Conservation (phyloP, 176 grass and related monocot genomes). For the Bonia amplexicaulis region DNA sequence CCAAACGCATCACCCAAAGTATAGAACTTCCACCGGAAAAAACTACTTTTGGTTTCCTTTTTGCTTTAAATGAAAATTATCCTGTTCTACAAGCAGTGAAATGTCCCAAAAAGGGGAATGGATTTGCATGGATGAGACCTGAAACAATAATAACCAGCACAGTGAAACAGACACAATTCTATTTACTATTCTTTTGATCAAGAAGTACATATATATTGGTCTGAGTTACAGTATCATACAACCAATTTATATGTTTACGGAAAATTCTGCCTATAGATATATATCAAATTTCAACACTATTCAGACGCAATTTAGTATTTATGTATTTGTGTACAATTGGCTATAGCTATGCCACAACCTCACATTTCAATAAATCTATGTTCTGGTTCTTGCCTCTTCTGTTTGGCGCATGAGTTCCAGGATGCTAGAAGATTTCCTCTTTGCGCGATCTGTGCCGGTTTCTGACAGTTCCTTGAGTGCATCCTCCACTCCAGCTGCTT, state of each 20-base stretch:
- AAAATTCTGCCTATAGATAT: constrained; percentile 13
- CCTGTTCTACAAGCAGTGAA: neutral
- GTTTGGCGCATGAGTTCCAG: constrained; percentile 62
- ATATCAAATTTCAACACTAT: neutral
- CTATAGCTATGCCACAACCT: constrained; percentile 30
- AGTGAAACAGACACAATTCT: constrained; percentile 18
- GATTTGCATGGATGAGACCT: constrained; percentile 29
- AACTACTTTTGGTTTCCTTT: constrained; percentile 9
- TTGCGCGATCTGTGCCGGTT: constrained; percentile 77
- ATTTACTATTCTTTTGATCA: constrained; percentile 27
- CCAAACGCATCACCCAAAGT: constrained; percentile 14
- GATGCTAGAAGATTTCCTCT: constrained; percentile 80
- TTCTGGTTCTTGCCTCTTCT: constrained; percentile 27
- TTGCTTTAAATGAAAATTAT: neutral
- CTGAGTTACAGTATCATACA: constrained; percentile 35
- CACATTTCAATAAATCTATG: neutral
- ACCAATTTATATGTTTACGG: constrained; percentile 33
- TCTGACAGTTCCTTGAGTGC: constrained; percentile 75
- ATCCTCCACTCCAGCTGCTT: constrained; percentile 57
- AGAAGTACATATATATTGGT: constrained; percentile 14
- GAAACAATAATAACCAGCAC: constrained; percentile 26
- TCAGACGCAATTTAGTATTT: constrained; percentile 22
- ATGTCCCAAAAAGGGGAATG: neutral
- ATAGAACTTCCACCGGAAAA: neutral
- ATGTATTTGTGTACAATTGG: constrained; percentile 33